Conservation (phyloP, 352 stramenopile genomes). For the Phytophthora aleatoria region DNA sequence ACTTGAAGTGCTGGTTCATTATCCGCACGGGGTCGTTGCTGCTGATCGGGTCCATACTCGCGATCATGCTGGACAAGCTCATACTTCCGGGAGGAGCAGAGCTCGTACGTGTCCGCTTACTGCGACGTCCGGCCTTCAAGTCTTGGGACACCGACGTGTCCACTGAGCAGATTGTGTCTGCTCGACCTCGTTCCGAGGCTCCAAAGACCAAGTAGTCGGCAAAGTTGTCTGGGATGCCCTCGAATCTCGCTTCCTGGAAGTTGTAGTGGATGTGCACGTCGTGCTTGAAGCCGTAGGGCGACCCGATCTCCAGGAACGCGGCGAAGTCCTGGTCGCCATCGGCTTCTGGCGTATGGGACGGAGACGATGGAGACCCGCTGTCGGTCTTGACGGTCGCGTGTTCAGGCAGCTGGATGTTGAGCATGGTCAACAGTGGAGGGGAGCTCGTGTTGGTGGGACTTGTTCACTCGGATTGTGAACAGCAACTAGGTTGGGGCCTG, state of each 20-base stretch:
- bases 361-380: conserved; percentile 37
- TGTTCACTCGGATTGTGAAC: conserved; percentile 34
- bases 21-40: conserved; percentile 47
- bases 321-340: conserved; percentile 40
- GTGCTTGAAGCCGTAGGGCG: conserved; percentile 79
- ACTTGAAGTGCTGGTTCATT: conserved; percentile 87
- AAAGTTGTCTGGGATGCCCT: conserved; percentile 85
- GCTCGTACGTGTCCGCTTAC: conserved; percentile 48
- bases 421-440: conserved; percentile 11
- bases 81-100: conserved; percentile 39
- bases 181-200: conserved; percentile 24
- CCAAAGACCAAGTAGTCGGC: conserved; percentile 59
- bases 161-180: conserved; percentile 25
- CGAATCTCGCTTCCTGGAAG: conserved; percentile 83
- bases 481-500: conserved; percentile 7
- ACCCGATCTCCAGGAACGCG: conserved; percentile 62
- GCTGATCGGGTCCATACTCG: conserved; percentile 19
- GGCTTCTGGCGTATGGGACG: conserved; percentile 26
- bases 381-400: conserved; percentile 34
- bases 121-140: conserved; percentile 11
- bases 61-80: conserved; percentile 42
- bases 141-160: conserved; percentile 13
- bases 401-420: conserved; percentile 55
- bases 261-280: conserved; percentile 90
- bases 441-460: conserved; percentile 2